Base-by-base conservation (phyloP, 495 filamentous ascomycete species). In the Penicillium coprophilum region DNA sequence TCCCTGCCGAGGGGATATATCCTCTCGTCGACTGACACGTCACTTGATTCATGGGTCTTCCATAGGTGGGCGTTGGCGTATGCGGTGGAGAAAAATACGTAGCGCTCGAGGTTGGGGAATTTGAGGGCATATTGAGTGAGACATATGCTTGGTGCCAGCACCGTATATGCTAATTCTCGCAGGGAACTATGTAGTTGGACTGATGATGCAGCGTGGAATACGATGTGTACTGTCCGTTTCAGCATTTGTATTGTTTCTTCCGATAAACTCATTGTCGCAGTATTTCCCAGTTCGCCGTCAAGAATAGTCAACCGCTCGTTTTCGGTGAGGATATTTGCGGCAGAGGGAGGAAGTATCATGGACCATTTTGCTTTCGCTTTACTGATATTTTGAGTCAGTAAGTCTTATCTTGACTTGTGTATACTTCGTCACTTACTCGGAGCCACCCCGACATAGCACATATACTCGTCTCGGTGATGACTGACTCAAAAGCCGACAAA, bases 291-390 rank as follows among this genome's bases (percentile, higher is more conserved):
- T 46, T 68, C 65, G 24, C 65, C 65, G 30, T 68, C 65, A 21
- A 68, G 46, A 28, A 68, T 51, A 0, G 62, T 68, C 24, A 68
- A 50, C 27, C 55, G 21, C 3, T 56, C 19, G 52, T 57, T 65
- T 1, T 58, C 32, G 19, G 34, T 53, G 11, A 68, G 56, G 10
- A 24, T 27, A 2, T 60, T 50, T 10, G 60, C 62, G 12, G 50
- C 17, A 0, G 53, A 30, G 5, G 48, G 24, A 23, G 62, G 55
- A 2, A 68, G 60, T 55, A 63, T 65, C 19, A 24, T 30, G 10
- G 43, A 36, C 65, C 65, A 68, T 68, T 68, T 68, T 56, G 41
- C 46, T 21, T 50, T 52, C n/a, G 65, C 65, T 20, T 60, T 68
- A 15, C 65, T 68, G 20, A 9, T 20, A 1, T 2, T 12, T 1